Conservation (phyloP, 2,329 filamentous ascomycete genomes). For the Botrytis sinoallii region DNA sequence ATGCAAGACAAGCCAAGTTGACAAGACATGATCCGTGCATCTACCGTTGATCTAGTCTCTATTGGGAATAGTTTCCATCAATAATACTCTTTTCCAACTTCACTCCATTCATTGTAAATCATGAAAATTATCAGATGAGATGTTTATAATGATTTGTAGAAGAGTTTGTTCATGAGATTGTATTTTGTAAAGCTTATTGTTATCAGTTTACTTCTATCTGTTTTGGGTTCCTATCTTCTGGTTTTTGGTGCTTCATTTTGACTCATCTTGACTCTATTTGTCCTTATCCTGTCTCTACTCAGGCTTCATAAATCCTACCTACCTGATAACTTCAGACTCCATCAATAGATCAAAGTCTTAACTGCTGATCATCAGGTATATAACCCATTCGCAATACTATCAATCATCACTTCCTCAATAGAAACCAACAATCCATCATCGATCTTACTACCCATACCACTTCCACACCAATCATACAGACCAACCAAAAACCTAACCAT, state of each 20-base stretch:
- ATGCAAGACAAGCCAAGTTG: neutral
- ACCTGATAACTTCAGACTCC: neutral
- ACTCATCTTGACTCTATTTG: neutral
- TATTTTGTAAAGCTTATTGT: neutral
- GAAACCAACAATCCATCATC: too few relatives aligned
- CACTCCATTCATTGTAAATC: neutral
- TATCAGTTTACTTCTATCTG: neutral
- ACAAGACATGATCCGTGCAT: neutral
- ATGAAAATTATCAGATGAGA: neutral
- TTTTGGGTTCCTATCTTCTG: neutral
- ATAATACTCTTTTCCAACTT: neutral
- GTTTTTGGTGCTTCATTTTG: neutral
- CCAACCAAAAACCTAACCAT: neutral
- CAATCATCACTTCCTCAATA: neutral
- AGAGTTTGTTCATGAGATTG: neutral
- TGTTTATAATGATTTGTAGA: neutral
- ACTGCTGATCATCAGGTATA: neutral
- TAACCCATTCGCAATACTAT: neutral
- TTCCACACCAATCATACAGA: neutral
- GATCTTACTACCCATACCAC: neutral
- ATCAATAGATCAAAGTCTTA: neutral
- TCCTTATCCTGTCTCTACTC: too few relatives aligned
- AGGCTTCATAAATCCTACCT: neutral
- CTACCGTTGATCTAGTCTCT: neutral
- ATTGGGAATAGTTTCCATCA: neutral